phyloP scores from a whole-genome alignment of 2,329 filamentous ascomycete genomes.

The Sporothrix curviconia region DNA sequence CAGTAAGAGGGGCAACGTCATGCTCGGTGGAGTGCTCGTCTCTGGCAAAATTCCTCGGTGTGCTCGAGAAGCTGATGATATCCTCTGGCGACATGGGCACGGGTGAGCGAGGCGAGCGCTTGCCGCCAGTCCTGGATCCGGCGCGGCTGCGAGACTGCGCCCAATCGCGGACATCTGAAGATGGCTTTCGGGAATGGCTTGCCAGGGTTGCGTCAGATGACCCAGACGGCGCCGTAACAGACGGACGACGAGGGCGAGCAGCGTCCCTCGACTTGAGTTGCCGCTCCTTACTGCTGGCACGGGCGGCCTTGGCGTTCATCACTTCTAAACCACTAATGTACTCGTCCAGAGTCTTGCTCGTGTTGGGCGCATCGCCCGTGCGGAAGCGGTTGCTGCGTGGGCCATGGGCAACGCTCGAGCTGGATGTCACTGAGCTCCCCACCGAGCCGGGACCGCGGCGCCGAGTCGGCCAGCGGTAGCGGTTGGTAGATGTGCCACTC shows the following conservation, averaged over 20 bases:
- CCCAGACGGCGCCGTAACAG: conserved; percentile 10
- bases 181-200: conserved; percentile 48
- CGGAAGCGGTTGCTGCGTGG: conserved; percentile 36
- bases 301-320: conserved; percentile 49
- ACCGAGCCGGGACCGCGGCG: conserved; percentile 50
- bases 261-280: conserved; percentile 38
- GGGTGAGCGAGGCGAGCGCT: conserved; percentile 85
- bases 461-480: conserved; percentile 50
- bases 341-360: conserved; percentile 65
- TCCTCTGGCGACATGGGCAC: conserved; percentile 94
- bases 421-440: conserved; percentile 51
- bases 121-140: conserved; percentile 55
- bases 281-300: conserved; percentile 48
- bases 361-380: conserved; percentile 42
- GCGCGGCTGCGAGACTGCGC: conserved; percentile 55
- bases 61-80: conserved; percentile 52
- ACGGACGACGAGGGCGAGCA: conserved; percentile 30
- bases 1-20: conserved; percentile 19
- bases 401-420: conserved; percentile 38
- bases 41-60: conserved; percentile 31
- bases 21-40: conserved; percentile 20
- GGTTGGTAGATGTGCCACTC: conserved; percentile 45
- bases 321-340: conserved; percentile 83
- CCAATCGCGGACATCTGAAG: conserved; percentile 61
- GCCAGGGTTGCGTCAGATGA: conserved; percentile 33